Evolutionary conservation across 2,329 filamentous ascomycete species (phyloP).

Genomic region (Fusarium musae): DNA sequence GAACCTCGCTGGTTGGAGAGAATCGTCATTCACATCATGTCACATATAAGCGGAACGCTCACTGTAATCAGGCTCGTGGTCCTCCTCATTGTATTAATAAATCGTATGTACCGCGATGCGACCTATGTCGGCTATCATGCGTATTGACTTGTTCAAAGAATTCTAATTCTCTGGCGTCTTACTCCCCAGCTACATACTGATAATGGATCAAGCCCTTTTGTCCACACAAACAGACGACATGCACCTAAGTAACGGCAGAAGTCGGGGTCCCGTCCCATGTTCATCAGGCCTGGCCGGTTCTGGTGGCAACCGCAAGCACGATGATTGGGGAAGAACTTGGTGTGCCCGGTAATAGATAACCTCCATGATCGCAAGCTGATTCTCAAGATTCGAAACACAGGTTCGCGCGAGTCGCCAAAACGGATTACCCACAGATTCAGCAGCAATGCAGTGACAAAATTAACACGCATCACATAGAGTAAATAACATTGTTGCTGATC

Average conservation of each 20-base stretch:
- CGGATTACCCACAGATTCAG: background rate
- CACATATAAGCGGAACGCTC: background rate
- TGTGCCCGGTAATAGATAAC: background rate
- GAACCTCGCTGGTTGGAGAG: constrained; percentile 6
- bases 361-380: background rate
- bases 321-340: constrained; percentile 5
- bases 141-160: no score
- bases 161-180: no score
- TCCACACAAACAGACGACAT: background rate
- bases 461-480: background rate
- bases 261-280: constrained; percentile 22
- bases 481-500: background rate
- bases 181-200: no score
- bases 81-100: constrained; percentile 3
- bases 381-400: background rate
- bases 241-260: constrained; percentile 29
- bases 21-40: constrained; percentile 11
- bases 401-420: background rate
- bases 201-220: no score
- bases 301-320: constrained; percentile 13
- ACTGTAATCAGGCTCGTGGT: constrained; percentile 1
- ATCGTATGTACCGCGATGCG: no score
- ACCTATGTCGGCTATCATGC: no score
- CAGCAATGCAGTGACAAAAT: background rate
- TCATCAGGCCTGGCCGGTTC: background rate